Base-by-base conservation (phyloP, 164 flowering plant genomes). In the Vitis riparia region DNA sequence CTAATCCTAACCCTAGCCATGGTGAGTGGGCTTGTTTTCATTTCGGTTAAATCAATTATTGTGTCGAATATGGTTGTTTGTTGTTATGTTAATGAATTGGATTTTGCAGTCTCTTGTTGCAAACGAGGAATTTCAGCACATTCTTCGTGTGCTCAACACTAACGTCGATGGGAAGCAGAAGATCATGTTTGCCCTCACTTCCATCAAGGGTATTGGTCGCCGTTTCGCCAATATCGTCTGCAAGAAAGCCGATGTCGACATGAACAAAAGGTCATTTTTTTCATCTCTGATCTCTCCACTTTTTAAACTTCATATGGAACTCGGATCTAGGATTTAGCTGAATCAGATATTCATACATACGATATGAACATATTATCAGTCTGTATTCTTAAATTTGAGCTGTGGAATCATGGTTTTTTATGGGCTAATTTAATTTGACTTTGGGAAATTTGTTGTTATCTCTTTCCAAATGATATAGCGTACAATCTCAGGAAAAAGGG, bases 161-260 rank as follows among this genome's bases (percentile, higher is more conserved):
- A 85, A 85, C 55, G 88, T 85, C 13, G 88, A 85, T 70, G 88
- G 88, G n/a, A 85, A 82, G 59, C 86, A 84, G 76, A 84, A 84
- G 80, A 84, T 84, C 51, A 82, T 84, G 88, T 84, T 82, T 60
- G 88, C 87, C 62, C 75, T 84, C 30, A 84, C 87, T 56, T 84
- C 87, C 59, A 82, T 84, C 55, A 84, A 84, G 56, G 88, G 88
- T 82, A 82, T 84, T 59, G 88, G 88, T 9, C 70, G 88, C 52
- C 80, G 88, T 15, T 80, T 82, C 48, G 86, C 88, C 68, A 84
- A 82, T 73, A 75, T 84, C 57, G 84, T 80, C 69, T 84, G 88
- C 84, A 84, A 84, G 78, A 84, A 84, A 59, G 88, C 86, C 19
- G 88, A 84, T 66, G 81, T 84, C 57, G 87, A 84, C 78, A 84